Evolutionary conservation across 1,139 yeast species (phyloP), one percentile per base, ranked within the genome.

Genomic region (Taphrina betulina): DNA sequence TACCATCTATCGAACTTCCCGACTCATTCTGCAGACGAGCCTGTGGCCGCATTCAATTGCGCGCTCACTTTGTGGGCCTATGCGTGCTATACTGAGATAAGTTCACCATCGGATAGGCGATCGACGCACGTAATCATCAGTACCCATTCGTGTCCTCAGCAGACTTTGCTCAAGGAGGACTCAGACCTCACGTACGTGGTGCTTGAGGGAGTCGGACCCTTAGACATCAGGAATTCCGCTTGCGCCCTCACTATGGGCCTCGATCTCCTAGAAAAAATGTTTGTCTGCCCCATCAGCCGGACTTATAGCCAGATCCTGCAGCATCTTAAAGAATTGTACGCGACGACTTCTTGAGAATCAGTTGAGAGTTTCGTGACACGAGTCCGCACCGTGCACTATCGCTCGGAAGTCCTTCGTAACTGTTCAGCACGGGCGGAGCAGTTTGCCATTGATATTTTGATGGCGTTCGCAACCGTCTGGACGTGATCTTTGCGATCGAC

Each of bases 31-130:
- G 20, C 41, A 3, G 41, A 36, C n/a, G 41, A 36, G 41, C 41
- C 41, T 5, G 20, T 36, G n/a, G 41, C 41, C 5, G 41, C 41
- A 5, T 36, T 36, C 41, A 36, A 36, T 17, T 19, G 41, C 20
- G 41, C 41, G 7, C 24, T 36, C 8, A 26, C 20, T 26, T 19
- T 36, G 12, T 36, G 41, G 41, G 41, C 41, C 2, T 36, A 36
- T 17, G 23, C 20, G 10, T 19, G 20, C 12, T 36, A 8, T 26
- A 17, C n/a, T n/a, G n/a, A n/a, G n/a, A n/a, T 16, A 7, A n/a
- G 14, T 8, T 14, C 12, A 17, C 12, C 24, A 17, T 10, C 2
- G 2, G 19, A n/a, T 14, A 19, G 24, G 2, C 10, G 12, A 28
- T 8, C 22, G 5, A 8, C 7, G 10, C 24, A 36, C 24, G 17